A percentile compares a stretch with the other conserved stretches of the same genome.
These are phyloP conservation scores for Hericium coralloides DNA, from an alignment of 768 basidiomycete species.

Conservation along the genomic window DNA sequence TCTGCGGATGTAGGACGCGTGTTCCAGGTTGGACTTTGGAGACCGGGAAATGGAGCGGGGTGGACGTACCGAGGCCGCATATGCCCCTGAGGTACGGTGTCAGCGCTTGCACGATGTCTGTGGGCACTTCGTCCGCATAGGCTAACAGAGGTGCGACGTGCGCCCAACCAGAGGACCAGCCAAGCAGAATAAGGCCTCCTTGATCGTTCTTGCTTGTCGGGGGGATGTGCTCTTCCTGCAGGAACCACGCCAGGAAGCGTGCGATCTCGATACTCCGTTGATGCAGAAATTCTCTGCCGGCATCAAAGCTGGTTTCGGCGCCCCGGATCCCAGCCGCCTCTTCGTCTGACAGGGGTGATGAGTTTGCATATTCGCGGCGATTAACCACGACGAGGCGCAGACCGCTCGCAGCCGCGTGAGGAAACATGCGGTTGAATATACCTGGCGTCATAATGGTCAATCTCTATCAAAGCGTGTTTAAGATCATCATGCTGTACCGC, in stretches of 20 bases:
- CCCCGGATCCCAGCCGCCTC: constrained; percentile 18
- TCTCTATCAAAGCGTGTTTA: background rate
- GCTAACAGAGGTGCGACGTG: background rate
- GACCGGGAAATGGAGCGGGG: background rate
- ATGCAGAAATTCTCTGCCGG: background rate
- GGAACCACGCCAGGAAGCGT: constrained; percentile 1
- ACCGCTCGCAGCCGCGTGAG: constrained; percentile 17
- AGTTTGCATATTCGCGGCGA: constrained; percentile 28
- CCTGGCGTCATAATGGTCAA: background rate
- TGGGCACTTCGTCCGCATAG: background rate
- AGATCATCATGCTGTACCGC: constrained; percentile 6
- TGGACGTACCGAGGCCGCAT: background rate
- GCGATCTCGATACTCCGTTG: background rate
- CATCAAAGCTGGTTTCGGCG: constrained; percentile 2
- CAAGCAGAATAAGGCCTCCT: background rate
- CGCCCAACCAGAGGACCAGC: constrained; percentile 1
- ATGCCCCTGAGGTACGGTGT: background rate
- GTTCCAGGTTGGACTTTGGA: background rate
- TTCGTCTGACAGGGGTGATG: constrained; percentile 22
- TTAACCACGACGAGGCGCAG: constrained; percentile 29
- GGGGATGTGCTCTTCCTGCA: background rate
- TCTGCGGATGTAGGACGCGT: background rate
- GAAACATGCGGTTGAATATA: constrained; percentile 22
- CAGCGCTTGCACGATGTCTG: background rate
- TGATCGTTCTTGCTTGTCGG: background rate